Base-by-base conservation (phyloP, 768 basidiomycete species). In the Termitomyces sp. region DNA sequence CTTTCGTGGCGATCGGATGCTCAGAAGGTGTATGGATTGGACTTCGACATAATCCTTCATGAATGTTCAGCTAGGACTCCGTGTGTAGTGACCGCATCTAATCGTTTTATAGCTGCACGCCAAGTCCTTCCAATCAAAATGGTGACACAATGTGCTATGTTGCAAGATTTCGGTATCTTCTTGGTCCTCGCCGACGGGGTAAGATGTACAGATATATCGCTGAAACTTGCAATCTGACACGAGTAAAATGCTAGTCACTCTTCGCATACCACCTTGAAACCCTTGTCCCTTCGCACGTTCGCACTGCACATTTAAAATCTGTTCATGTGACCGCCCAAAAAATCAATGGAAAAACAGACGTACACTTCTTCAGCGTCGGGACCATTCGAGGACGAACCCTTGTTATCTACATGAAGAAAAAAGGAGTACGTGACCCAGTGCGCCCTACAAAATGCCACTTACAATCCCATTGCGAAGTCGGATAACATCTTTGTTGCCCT, bases 11-110 rank as follows among this genome's bases (percentile, higher is more conserved):
- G 0, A 86, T 97, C 61, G 96, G 95, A 14, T 97, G 94, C 69
- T 86, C 89, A 0, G 93, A 96, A 66, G 96, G 96, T 27, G 92
- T 98, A 11, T 99, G 94, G 91, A 96, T 98, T 65, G 96, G 96
- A 0, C 88, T 94, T 73, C 83, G 91, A 34, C 88, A 91, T 60
- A 88, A 95, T 69, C 88, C 94, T 2, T 76, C 81, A 66, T 94
- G 91, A 92, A 69, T 61, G 84, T 65, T 44, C 16, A 19, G 7
- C 25, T 28, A 19, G 10, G 17, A 1, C 16, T 47, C 42, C 21
- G n/a, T 35, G 10, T 10, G n/a, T 21, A 14, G 5, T 1, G 23
- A 27, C n/a, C 25, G 8, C 8, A 28, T 39, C 50, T 51, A 27
- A 51, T 28, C 14, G 25, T 50, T 27, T 8, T 30, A 14, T 57